Percentiles rank a stretch among this genome's conserved stretches.
Evolutionary conservation across 2,329 filamentous ascomycete genomes (phyloP).

Genomic region (Calonectria montana): DNA sequence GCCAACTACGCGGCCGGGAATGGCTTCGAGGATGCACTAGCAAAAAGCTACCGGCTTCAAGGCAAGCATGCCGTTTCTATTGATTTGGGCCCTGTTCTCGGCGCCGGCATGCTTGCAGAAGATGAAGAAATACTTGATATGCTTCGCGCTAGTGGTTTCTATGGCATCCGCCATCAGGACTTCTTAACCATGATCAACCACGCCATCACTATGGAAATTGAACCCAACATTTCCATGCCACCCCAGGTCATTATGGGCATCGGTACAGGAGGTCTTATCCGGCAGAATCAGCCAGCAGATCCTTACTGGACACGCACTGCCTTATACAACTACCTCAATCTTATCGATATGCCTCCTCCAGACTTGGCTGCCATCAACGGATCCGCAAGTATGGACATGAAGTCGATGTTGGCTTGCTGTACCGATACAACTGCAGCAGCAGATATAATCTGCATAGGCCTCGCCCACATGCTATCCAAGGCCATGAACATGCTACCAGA

Average conservation of each 20-base stretch:
- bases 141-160: constrained; percentile 64
- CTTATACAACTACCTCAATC: constrained; percentile 60
- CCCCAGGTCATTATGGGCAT: constrained; percentile 64
- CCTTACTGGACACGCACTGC: constrained; percentile 66
- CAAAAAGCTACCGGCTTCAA: constrained; percentile 45
- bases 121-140: constrained; percentile 59
- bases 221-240: constrained; percentile 48
- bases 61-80: constrained; percentile 57
- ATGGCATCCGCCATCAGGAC: constrained; percentile 63
- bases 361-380: constrained; percentile 37
- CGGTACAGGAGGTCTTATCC: constrained; percentile 64
- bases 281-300: constrained; percentile 63
- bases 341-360: constrained; percentile 57
- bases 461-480: constrained; percentile 55
- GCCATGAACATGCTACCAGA: constrained; percentile 57
- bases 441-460: constrained; percentile 49
- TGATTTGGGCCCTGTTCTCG: constrained; percentile 64
- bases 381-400: constrained; percentile 42
- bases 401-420: constrained; percentile 47
- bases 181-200: constrained; percentile 60
- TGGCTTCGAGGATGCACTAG: constrained; percentile 61
- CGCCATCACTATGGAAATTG: constrained; percentile 55
- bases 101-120: constrained; percentile 65
- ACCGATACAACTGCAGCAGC: constrained; percentile 43
- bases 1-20: constrained; percentile 70